These are phyloP conservation scores for Neurospora terricola DNA, from an alignment of 495 filamentous ascomycete species.

Conservation along the genomic window DNA sequence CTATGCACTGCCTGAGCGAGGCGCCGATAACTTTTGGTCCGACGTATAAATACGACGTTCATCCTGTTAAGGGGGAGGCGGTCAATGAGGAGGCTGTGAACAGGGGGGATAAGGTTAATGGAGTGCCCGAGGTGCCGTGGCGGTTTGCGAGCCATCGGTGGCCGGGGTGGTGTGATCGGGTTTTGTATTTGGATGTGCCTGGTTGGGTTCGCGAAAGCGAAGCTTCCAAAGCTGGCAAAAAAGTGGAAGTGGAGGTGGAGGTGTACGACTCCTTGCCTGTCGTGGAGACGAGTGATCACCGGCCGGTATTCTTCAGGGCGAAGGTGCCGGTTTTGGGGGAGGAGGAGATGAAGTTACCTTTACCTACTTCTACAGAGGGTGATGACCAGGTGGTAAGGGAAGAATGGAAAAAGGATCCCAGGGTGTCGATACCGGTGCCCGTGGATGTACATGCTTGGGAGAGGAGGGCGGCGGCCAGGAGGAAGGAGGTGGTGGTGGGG, in stretches of 20 bases:
- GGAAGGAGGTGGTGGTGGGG: slow-evolving; percentile 33
- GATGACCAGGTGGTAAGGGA: neutral
- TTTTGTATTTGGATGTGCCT: slow-evolving; percentile 57
- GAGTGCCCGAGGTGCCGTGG: slow-evolving; percentile 45
- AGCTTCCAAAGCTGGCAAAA: neutral
- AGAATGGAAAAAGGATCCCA: slow-evolving; percentile 20
- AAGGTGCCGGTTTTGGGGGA: slow-evolving; percentile 42
- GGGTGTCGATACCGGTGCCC: slow-evolving; percentile 26
- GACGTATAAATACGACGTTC: slow-evolving; percentile 68
- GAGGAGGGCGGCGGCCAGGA: slow-evolving; percentile 26
- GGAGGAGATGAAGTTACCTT: slow-evolving; percentile 17
- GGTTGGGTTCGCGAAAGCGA: no score
- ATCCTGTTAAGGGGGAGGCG: slow-evolving; percentile 10
- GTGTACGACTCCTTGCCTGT: slow-evolving; percentile 67
- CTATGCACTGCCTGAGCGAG: slow-evolving; percentile 69
- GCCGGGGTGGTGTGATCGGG: slow-evolving; percentile 91
- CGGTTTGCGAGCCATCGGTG: slow-evolving; percentile 68
- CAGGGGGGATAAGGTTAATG: neutral
- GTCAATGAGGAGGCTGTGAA: slow-evolving; percentile 12
- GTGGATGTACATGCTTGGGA: slow-evolving; percentile 38
- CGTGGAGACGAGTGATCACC: slow-evolving; percentile 73
- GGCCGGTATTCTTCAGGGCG: slow-evolving; percentile 62
- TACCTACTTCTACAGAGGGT: neutral
- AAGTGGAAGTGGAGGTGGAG: slow-evolving; percentile 35
- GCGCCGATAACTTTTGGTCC: slow-evolving; percentile 71